Base-by-base conservation (phyloP, 345 rosid species). In the Eucalyptus rudis region DNA sequence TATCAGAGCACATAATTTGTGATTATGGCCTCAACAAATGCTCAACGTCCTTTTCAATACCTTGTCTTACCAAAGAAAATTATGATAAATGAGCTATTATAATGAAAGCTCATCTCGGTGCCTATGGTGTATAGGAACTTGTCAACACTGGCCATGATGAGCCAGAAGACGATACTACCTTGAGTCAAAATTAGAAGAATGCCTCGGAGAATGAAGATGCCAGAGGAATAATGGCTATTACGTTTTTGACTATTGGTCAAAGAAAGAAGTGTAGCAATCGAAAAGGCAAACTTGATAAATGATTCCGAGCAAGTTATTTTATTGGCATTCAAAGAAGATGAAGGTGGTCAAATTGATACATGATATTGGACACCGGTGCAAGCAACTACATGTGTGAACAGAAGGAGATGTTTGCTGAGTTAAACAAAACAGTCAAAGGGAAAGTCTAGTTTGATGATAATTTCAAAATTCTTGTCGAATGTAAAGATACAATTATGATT, bases 121-220 rank as follows among this genome's bases (percentile, higher is more conserved):
- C 62, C 29, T 56, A 56, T 56, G 29, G 29, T 24, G 62, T 10
- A 56, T 56, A 13, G 13, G 1, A 56, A 56, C 62, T 56, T 56
- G 29, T 56, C 29, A 56, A 56, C 13, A 56, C 29, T 0, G 1
- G 13, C 29, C 2, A 56, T 56, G 62, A 56, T 56, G 29, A 24
- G 29, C 13, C 1, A 0, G 2, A 56, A 24, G 59, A 22, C 1
- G 3, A 56, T 3, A 56, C 27, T 22, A 56, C 29, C 62, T 56
- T 24, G 29, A 56, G 62, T 56, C 62, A 22, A 56, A 56, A 56
- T 56, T 56, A 56, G 19, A 56, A 56, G 29, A 56, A 56, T 56
- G 62, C 13, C 62, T 56, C 6, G 1, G 6, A 56, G 62, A 56
- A 52, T 3, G 58, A 52, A 52, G 58, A 52, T 20, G 58, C 58